Conservation (phyloP, 2,329 filamentous ascomycete species). For the Bertia moriformis region DNA sequence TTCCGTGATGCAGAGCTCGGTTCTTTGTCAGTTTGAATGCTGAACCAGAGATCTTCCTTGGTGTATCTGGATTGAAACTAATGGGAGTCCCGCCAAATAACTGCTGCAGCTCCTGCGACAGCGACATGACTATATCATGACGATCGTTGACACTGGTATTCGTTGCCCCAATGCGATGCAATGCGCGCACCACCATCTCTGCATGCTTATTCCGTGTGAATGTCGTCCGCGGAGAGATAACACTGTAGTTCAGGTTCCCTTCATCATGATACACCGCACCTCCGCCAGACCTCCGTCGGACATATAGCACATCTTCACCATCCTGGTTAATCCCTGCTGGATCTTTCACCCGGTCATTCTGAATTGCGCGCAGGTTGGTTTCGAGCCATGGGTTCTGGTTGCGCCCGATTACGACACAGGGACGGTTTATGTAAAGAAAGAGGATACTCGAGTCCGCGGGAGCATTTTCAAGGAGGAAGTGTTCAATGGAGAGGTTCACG, state of each 20-base stretch:
- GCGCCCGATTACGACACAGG: conserved; percentile 78
- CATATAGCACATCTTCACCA: conserved; percentile 34
- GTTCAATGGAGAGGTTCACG: conserved; percentile 86
- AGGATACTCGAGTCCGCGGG: conserved; percentile 61
- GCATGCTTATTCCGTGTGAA: conserved; percentile 83
- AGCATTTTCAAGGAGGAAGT: conserved; percentile 67
- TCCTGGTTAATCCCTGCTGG: conserved; percentile 6
- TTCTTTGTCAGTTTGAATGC: conserved; percentile 81
- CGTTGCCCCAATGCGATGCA: conserved; percentile 41
- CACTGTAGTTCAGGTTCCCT: conserved; percentile 89
- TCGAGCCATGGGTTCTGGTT: conserved; percentile 98
- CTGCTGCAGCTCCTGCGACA: not conserved
- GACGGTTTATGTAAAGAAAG: conserved; percentile 76
- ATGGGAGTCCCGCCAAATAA: conserved; percentile 2
- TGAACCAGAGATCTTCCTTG: conserved; percentile 70
- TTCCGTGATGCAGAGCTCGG: conserved; percentile 82
- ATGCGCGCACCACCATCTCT: conserved; percentile 79
- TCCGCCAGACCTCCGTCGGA: conserved; percentile 75
- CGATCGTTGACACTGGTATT: conserved; percentile 68
- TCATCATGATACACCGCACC: conserved; percentile 87
- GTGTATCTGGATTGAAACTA: conserved; percentile 6
- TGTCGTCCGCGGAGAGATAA: conserved; percentile 62
- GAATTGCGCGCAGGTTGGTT: conserved; percentile 56
- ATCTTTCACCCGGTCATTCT: conserved; percentile 10
- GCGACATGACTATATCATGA: conserved; percentile 74